Base-by-base conservation (phyloP, 2,329 filamentous ascomycete genomes). In the Myotisia sp. region DNA sequence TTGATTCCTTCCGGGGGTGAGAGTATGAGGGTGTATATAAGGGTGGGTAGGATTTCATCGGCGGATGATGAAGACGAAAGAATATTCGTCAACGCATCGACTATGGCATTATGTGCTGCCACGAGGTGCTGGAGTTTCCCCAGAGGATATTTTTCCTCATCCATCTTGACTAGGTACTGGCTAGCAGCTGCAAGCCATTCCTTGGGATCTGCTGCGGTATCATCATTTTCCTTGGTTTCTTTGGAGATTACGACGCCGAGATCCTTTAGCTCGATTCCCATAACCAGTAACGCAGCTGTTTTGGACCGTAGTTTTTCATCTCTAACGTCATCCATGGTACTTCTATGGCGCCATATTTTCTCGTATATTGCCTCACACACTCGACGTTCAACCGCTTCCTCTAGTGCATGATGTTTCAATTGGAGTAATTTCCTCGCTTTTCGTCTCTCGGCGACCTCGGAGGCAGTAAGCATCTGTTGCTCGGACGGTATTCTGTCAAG, bases 21-120 rank as follows among this genome's bases (percentile, higher is more conserved):
- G 2, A 85, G 94, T 52, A 98, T 92, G 40, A 98, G 70, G 0
- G 85, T 83, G 60, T 92, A 98, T 41, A 98, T 98, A 42, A 98
- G 69, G 56, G 92, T 93, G 1, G 90, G 90, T 54, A 98, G 76
- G 36, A 98, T 92, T 58, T 95, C 90, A 52, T 98, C 90, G 2
- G 90, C 90, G 1, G 90, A 95, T 1, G 90, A 93, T 1, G 72
- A 71, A 1, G 86, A 71, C 6, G 74, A 71, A 36, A 77, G 69
- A 13, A 77, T 59, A 35, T 71, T 68, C 10, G 72, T 76, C 12
- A 79, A 54, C 3, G 85, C 86, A 54, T 95, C 87, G 31, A 98
- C 90, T 42, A 98, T 95, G 43, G 77, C 79, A 62, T 92, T 92
- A 56, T 95, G 90, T 3, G 84, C 82, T 24, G 77, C 75, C 44